Conservation (phyloP, 441 rosid genomes). For the Viola pubescens region DNA sequence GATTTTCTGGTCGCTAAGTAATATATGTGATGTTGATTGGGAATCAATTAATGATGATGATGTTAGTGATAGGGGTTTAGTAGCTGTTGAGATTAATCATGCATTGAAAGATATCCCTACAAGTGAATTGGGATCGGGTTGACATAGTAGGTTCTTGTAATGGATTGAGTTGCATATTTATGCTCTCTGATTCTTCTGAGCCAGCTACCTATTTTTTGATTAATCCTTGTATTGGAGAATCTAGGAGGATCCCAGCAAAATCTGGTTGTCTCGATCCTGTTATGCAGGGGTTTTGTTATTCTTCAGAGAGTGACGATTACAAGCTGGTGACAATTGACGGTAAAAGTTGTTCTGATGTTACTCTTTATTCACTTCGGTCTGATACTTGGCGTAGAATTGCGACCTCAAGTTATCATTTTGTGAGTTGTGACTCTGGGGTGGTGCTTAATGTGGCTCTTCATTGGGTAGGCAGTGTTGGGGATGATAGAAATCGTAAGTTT, state of each 20-base stretch:
- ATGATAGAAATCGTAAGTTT: conserved; percentile 3
- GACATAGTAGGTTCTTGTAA: conserved; percentile 34
- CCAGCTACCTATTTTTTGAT: conserved; percentile 32
- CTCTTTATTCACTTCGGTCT: conserved; percentile 33
- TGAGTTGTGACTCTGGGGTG: conserved; percentile 26
- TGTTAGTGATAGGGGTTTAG: background rate
- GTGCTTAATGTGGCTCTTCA: conserved; percentile 34
- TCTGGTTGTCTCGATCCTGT: conserved; percentile 8
- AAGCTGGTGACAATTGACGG: conserved; percentile 27
- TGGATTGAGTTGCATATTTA: conserved; percentile 35
- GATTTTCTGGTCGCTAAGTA: background rate
- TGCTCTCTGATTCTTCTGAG: conserved; percentile 15
- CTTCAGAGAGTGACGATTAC: conserved; percentile 26
- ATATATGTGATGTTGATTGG: background rate
- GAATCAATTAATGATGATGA: background rate
- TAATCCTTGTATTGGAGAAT: conserved; percentile 42
- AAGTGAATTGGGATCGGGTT: background rate
- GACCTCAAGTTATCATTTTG: conserved; percentile 16
- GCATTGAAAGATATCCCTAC: background rate
- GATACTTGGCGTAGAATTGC: conserved; percentile 29
- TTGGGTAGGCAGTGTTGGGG: conserved; percentile 26
- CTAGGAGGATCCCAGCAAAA: conserved; percentile 22
- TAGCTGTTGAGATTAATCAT: background rate
- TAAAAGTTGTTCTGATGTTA: conserved; percentile 11
- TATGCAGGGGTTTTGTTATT: conserved; percentile 37